Evolutionary conservation across 2,329 filamentous ascomycete species (phyloP), one percentile per base, ranked within the genome.

Genomic region (Lachnellula cervina): DNA sequence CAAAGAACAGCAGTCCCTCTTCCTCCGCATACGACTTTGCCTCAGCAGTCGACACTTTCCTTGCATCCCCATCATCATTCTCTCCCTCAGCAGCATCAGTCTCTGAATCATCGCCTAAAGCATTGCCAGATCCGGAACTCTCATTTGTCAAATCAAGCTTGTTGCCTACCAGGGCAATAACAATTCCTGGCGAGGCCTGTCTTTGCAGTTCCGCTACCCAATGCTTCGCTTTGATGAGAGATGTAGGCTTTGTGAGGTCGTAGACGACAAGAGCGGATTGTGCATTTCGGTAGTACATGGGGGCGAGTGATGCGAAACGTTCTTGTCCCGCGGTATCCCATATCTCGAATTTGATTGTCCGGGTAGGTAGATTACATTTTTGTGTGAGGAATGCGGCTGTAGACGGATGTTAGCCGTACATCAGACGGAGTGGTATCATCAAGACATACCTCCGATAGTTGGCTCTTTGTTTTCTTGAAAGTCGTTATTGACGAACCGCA

Each of bases 391-490:
- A 99, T 62, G 94, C 94, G 69, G 94, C 94, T 96, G 66, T 60
- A 54, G 47, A 50, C 49, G 56, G 48, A 49, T 49, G 44, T 64
- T 50, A 62, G 58, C 38, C 37, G 44, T 23, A n/a, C 38, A 38
- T n/a, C 37, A 35, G 16, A 6, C 23, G 34, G 7, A 19, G n/a
- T 37, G 38, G 46, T 47, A 9, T 42, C 38, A 17, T 52, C 4
- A 40, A 51, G 32, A 54, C 81, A 63, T 81, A 95, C 91, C 91
- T 80, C 94, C 94, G 76, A 99, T 99, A 63, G 94, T 99, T 60
- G 94, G 94, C 74, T 99, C 94, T 80, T 97, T 97, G 77, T 97
- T 97, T 77, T 97, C 94, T 79, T 99, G 94, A 70, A 99, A 99
- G 76, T 97, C 93, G 77, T 99, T 94, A 81, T 97, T 97, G 72